Evolutionary conservation across 225 moss, liverwort and hornwort species (phyloP), one percentile per base, ranked within the genome.

Genomic region (Pseudoscleropodium purum): DNA sequence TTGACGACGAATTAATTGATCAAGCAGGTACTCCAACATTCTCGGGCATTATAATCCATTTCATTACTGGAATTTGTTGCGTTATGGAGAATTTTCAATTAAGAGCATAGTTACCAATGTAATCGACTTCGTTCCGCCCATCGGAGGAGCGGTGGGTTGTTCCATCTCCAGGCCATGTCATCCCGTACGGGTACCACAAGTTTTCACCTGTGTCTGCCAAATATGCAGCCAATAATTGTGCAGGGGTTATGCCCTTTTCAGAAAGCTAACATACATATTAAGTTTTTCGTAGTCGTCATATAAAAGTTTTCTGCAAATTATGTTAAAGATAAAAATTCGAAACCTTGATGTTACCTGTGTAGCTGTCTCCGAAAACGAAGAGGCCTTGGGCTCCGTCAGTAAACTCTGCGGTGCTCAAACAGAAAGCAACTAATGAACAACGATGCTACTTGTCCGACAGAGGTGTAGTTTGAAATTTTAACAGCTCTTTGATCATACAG

Each of bases 141-240:
- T 93, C 89, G 59, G 92, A 93, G 37, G 92, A 93, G 75, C 90
- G 87, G 59, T 79, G 92, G 26, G 85, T 83, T n/a, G 82, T 76
- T 86, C 88, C 90, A 86, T 88, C 86, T 82, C 87, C 89, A 52
- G 89, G 90, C 89, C 90, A 93, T 63, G 90, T 93, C 87, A 92
- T 92, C n/a, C 92, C 93, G 34, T 90, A 93, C 31, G 92, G 92
- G 33, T 88, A 92, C 52, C 52, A 30, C 62, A 76, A 57, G 75
- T 89, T 92, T 56, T 90, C 93, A 64, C 93, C 89, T 62, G 89
- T 93, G 26, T 93, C 92, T 93, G 90, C 65, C 37, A 91, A 37
- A 47, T 29, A 49, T 66, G 81, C 36, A 59, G 52, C 31, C 47
- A 85, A 30, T n/a, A 77, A 27, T 83, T 41, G 54, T 82, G 61